These are phyloP conservation scores for Viola odorata DNA, from an alignment of 345 rosid genomes.

Conservation along the genomic window DNA sequence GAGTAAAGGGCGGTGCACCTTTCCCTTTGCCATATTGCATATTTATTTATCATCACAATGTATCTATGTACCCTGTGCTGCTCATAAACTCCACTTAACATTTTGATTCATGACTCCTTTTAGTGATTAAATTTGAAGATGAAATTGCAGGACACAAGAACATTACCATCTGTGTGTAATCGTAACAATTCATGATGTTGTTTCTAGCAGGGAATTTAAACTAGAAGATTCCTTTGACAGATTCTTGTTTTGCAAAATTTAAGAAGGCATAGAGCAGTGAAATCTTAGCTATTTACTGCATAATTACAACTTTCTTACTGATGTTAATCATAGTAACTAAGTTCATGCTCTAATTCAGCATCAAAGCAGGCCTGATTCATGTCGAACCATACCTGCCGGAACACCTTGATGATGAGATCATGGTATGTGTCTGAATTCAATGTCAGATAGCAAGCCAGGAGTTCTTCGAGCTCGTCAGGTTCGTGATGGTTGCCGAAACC, in stretches of 20 bases:
- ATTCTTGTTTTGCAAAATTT: not conserved
- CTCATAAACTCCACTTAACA: too few relatives aligned
- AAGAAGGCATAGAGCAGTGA: not conserved
- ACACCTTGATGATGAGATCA: slow-evolving; percentile 80
- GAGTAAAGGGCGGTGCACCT: too few relatives aligned
- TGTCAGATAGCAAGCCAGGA: slow-evolving; percentile 76
- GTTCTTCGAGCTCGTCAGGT: slow-evolving; percentile 72
- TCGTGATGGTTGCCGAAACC: too few relatives aligned
- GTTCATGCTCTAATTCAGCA: slow-evolving; percentile 21
- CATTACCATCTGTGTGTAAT: too few relatives aligned
- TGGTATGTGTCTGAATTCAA: slow-evolving; percentile 67
- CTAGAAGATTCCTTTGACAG: too few relatives aligned
- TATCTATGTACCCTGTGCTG: too few relatives aligned
- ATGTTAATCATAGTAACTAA: slow-evolving; percentile 9
- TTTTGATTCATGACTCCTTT: too few relatives aligned
- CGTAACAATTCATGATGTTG: not conserved
- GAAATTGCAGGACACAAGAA: too few relatives aligned
- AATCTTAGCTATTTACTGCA: slow-evolving; percentile 10
- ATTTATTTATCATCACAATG: too few relatives aligned
- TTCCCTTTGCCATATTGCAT: too few relatives aligned
- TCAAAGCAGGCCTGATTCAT: slow-evolving; percentile 31
- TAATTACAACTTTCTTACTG: slow-evolving; percentile 7
- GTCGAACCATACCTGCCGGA: slow-evolving; percentile 69
- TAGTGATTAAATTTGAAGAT: too few relatives aligned
- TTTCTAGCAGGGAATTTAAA: not conserved